Base-by-base conservation (phyloP, 2,329 filamentous ascomycete genomes). In the Annulohypoxylon truncatum region DNA sequence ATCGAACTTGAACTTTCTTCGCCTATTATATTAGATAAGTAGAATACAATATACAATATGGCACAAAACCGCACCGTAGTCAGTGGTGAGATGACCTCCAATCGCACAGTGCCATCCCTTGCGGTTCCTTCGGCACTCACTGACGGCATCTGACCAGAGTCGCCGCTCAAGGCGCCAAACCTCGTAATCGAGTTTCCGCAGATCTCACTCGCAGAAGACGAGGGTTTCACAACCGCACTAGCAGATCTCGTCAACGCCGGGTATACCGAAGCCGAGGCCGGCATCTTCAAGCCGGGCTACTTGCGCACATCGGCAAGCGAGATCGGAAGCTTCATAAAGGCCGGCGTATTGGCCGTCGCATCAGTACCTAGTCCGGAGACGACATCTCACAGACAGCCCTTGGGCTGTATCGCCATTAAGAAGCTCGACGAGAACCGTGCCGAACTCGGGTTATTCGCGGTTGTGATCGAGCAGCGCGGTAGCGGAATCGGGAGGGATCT, bases 211-310 rank as follows among this genome's bases (percentile, higher is more conserved):
- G 72, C 65, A 13, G 54, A 70, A 1, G 67, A 75, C 54, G 47
- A 50, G 7, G 15, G 35, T 1, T 63, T 72, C 26, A 56, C 66
- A 20, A n/a, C 46, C 4, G 29, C 48, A 8, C 67, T 75, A 20
- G 42, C 61, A 3, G 47, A 35, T 42, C 60, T 74, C 28, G 68
- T 76, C 46, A 75, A 73, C 52, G 60, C 15, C 24, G 72, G 70
- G 3, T 75, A 84, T 26, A 84, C 87, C 70, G 86, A 89, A 74
- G 89, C 87, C 4, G 87, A 90, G 76, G 85, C 82, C 35, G 86
- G 88, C 82, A 74, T 76, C 56, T 76, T 71, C 53, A 61, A 66
- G 38, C 61, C 67, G 8, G 67, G 69, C 1, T 73, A 68, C 63
- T 20, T 67, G 62, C 75, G 74, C 33, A 76, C 72, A 6, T 68